Evolutionary conservation across 2,329 filamentous ascomycete genomes (phyloP).

Genomic region (Pestalotiopsis sp.): DNA sequence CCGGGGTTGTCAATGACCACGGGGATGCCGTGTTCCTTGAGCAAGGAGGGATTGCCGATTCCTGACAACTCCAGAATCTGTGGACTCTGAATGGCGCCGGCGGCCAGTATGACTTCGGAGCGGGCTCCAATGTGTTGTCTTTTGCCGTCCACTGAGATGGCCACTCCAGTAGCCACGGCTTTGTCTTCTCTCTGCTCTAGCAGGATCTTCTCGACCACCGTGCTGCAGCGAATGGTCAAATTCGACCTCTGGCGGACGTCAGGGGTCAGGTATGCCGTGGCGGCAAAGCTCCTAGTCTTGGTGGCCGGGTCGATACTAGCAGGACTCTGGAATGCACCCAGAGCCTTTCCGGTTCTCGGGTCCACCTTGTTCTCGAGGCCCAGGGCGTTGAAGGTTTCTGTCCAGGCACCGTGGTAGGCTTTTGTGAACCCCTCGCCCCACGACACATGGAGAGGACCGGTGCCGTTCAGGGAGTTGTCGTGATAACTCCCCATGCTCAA

Average conservation of each 20-base stretch:
- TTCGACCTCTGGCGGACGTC: slow-evolving; percentile 35
- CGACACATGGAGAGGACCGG: slow-evolving; percentile 40
- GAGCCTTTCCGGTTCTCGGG: slow-evolving; percentile 30
- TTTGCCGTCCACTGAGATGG: slow-evolving; percentile 25
- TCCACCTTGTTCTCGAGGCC: slow-evolving; percentile 36
- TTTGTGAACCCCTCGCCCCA: slow-evolving; percentile 35
- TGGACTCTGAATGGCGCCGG: slow-evolving; percentile 40
- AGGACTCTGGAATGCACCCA: slow-evolving; percentile 36
- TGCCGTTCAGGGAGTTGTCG: slow-evolving; percentile 27
- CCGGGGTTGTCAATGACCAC: slow-evolving; percentile 42
- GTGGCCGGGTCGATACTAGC: slow-evolving; percentile 33
- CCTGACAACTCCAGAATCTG: slow-evolving; percentile 38
- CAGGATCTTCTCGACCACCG: slow-evolving; percentile 35
- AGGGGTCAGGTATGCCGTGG: slow-evolving; percentile 35
- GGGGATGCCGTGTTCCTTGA: slow-evolving; percentile 39
- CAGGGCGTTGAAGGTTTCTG: slow-evolving; percentile 37
- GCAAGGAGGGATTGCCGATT: slow-evolving; percentile 40
- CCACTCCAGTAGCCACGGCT: slow-evolving; percentile 36
- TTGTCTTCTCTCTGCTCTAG: slow-evolving; percentile 26
- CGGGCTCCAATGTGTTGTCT: slow-evolving; percentile 15
- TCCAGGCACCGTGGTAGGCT: slow-evolving; percentile 38
- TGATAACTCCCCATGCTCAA: slow-evolving; percentile 25
- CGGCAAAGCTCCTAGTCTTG: slow-evolving; percentile 35
- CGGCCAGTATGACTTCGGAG: slow-evolving; percentile 44
- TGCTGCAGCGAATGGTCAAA: slow-evolving; percentile 35